Base-by-base conservation (phyloP, 257 asterid genomes). In the Lantana camara region DNA sequence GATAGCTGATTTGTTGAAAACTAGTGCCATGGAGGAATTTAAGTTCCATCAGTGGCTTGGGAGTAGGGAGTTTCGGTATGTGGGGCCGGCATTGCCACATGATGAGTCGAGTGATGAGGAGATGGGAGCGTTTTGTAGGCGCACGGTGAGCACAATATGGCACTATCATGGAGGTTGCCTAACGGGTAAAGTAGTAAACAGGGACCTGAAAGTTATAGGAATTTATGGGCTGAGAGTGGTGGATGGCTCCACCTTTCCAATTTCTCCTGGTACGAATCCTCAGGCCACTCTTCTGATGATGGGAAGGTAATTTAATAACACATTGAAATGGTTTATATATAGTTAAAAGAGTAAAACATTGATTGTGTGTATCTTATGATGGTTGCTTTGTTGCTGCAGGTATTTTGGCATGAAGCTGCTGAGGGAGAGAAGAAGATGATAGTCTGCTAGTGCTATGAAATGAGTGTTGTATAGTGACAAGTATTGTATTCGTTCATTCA, bases 151-250 rank as follows among this genome's bases (percentile, higher is more conserved):
- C 74, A 92, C 97, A 13, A 92, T 87, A 45, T 93, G 99, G 97
- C 99, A 93, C 72, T 93, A 87, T 52, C 99, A 93, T 34, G 99
- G 97, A 0, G 97, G 99, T 3, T 90, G 97, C 76, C 77, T 90
- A 1, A 84, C 76, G 24, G 95, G 96, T 38, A 90, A 66, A 66
- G 99, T 94, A 13, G 95, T 88, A 4, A 95, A 90, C 73, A 56
- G 66, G 16, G 64, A 61, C 22, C 79, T 85, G 29, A 82, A 77
- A 64, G 87, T 93, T 30, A 37, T 78, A 3, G 97, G 98, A 2
- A 59, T 87, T 15, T 75, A 78, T 54, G 77, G 75, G 7, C 82
- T 92, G 11, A 79, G 98, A 65, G 84, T 87, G 14, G 87, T 92
- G 5, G 98, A 92, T 74, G 96, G 97, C 34, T 89, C 98, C 0